Conservation (phyloP, 768 basidiomycete genomes). For the Infundibulicybe gibba region DNA sequence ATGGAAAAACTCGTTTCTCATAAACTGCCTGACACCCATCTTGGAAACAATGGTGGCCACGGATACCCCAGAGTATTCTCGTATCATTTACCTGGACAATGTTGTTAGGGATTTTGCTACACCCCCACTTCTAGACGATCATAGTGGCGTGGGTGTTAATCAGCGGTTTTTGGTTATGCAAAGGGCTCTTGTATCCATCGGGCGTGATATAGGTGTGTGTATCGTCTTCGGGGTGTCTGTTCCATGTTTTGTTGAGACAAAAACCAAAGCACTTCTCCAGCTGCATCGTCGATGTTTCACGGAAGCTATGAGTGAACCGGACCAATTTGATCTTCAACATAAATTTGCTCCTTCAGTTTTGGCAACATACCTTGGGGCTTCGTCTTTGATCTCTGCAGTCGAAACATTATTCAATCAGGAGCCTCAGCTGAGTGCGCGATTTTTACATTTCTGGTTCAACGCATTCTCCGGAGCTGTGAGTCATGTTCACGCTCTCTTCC, state of each 20-base stretch:
- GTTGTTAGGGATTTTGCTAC: constrained; percentile 52
- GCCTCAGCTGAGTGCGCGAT: constrained; percentile 58
- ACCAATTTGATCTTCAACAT: constrained; percentile 56
- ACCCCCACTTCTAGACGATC: constrained; percentile 46
- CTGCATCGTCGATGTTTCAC: constrained; percentile 68
- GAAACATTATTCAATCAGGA: constrained; percentile 55
- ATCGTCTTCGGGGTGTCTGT: neutral
- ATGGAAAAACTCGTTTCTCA: constrained; percentile 69
- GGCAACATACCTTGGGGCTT: constrained; percentile 61
- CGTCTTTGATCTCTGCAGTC: constrained; percentile 53
- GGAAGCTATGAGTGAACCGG: constrained; percentile 52
- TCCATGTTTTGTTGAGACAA: neutral
- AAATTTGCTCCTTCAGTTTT: constrained; percentile 67
- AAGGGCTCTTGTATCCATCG: constrained; percentile 53
- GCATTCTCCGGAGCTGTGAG: constrained; percentile 69
- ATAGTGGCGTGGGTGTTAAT: constrained; percentile 28
- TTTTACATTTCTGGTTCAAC: constrained; percentile 75
- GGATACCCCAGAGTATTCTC: constrained; percentile 45
- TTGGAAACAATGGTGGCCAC: constrained; percentile 54
- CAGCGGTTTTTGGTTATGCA: constrained; percentile 63
- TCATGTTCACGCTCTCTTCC: constrained; percentile 3
- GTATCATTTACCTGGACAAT: constrained; percentile 50
- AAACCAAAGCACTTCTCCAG: constrained; percentile 56
- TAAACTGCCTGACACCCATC: constrained; percentile 59
- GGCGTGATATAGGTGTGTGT: constrained; percentile 57